Conservation (phyloP, 2,329 filamentous ascomycete genomes). For the Penicillium polonicum region DNA sequence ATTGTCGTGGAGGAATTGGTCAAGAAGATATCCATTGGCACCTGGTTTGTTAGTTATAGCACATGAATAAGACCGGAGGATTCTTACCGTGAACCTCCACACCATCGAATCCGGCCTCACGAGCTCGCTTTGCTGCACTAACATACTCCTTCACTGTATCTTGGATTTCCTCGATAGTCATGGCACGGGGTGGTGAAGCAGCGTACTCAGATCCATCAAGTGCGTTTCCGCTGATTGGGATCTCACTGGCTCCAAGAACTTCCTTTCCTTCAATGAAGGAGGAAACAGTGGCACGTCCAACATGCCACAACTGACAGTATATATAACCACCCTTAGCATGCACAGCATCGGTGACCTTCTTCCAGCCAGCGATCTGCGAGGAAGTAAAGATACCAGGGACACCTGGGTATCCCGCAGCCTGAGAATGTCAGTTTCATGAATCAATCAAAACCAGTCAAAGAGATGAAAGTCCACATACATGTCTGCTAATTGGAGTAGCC, state of each 20-base stretch:
- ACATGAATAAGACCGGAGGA: background rate
- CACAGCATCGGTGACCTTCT: constrained; percentile 34
- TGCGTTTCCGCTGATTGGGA: constrained; percentile 41
- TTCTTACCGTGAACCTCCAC: constrained; percentile 47
- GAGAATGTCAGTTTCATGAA: background rate
- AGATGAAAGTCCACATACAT: constrained; percentile 10
- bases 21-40: constrained; percentile 66
- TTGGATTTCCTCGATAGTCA: constrained; percentile 44
- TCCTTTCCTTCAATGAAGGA: constrained; percentile 37
- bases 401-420: constrained; percentile 32
- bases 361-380: constrained; percentile 34
- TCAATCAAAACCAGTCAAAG: too few species aligned
- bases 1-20: constrained; percentile 62
- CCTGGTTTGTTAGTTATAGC: constrained; percentile 35
- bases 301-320: constrained; percentile 39
- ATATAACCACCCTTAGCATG: constrained; percentile 34
- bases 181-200: constrained; percentile 29
- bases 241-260: constrained; percentile 29
- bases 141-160: constrained; percentile 40
- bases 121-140: constrained; percentile 44
- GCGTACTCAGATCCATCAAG: constrained; percentile 37
- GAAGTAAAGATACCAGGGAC: constrained; percentile 33
- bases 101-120: constrained; percentile 52
- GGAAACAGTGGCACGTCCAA: constrained; percentile 40
- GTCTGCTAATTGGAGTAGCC: constrained; percentile 33